Percentiles rank a stretch among this genome's conserved stretches.
phyloP scores from a whole-genome alignment of 2,329 filamentous ascomycete genomes.

The Penicillium italicum region DNA sequence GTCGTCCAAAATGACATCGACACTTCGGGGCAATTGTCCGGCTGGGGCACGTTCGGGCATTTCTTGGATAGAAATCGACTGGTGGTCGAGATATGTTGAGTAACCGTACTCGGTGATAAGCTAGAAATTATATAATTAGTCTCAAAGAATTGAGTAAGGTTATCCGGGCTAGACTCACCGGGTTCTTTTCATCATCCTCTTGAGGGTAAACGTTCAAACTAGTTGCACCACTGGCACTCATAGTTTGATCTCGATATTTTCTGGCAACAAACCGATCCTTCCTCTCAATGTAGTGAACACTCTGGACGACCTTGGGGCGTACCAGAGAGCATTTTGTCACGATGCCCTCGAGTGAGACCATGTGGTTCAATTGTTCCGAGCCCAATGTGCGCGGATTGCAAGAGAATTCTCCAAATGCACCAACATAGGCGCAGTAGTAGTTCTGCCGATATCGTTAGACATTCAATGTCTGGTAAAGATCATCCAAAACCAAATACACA shows the following conservation, averaged over 20 bases:
- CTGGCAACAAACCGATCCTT: constrained; percentile 83
- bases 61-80: constrained; percentile 97
- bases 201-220: constrained; percentile 92
- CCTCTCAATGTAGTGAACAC: constrained; percentile 90
- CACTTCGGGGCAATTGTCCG: constrained; percentile 88
- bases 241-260: constrained; percentile 94
- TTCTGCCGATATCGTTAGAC: constrained; percentile 24
- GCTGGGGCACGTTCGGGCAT: constrained; percentile 97
- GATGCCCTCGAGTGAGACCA: constrained; percentile 96
- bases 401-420: constrained; percentile 89
- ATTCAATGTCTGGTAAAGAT: neutral
- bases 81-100: constrained; percentile 92
- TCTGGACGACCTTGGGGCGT: constrained; percentile 94
- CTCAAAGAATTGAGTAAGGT: neutral
- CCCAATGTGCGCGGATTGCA: constrained; percentile 93
- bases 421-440: constrained; percentile 97
- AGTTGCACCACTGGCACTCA: constrained; percentile 81
- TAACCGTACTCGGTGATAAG: constrained; percentile 94
- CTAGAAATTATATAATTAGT: constrained; percentile 27
- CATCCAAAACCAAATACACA: constrained; percentile 34
- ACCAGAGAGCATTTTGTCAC: constrained; percentile 95
- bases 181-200: constrained; percentile 88
- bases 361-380: constrained; percentile 85
- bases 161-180: constrained; percentile 42
- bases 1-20: constrained; percentile 95